Conservation (phyloP, 768 basidiomycete species). For the Strobilomyces dryophilus region DNA sequence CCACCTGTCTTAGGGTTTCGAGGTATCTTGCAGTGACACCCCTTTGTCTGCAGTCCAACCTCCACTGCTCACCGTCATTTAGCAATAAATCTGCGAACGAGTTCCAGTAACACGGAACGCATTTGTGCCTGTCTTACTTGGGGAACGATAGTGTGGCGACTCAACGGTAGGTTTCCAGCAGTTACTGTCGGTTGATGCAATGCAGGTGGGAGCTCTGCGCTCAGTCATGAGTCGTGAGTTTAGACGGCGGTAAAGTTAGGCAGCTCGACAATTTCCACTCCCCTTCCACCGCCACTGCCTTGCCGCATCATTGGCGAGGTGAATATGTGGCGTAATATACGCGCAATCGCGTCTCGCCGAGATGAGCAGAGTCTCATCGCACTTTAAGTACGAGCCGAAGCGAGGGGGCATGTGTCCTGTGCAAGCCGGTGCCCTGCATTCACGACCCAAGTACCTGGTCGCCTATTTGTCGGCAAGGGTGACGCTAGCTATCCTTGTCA, state of each 20-base stretch:
- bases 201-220: no score
- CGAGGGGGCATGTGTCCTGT: not conserved
- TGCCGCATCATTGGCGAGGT: no score
- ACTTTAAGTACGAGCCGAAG: not conserved
- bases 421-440: no score
- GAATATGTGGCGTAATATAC: no score
- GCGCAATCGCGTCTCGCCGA: not conserved
- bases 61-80: constrained; percentile 38
- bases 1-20: constrained; percentile 32
- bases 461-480: not conserved
- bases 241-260: no score
- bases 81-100: constrained; percentile 49
- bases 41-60: constrained; percentile 55
- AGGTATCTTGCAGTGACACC: not conserved
- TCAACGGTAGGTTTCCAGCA: no score
- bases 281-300: no score
- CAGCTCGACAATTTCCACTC: no score
- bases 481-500: not conserved
- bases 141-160: constrained; percentile 52
- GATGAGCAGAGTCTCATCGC: not conserved
- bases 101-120: constrained; percentile 74
- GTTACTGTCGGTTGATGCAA: no score
- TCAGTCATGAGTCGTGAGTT: no score
- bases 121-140: constrained; percentile 61
- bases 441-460: not conserved